Conservation (phyloP, 2,329 filamentous ascomycete genomes). For the Periconia sp. region DNA sequence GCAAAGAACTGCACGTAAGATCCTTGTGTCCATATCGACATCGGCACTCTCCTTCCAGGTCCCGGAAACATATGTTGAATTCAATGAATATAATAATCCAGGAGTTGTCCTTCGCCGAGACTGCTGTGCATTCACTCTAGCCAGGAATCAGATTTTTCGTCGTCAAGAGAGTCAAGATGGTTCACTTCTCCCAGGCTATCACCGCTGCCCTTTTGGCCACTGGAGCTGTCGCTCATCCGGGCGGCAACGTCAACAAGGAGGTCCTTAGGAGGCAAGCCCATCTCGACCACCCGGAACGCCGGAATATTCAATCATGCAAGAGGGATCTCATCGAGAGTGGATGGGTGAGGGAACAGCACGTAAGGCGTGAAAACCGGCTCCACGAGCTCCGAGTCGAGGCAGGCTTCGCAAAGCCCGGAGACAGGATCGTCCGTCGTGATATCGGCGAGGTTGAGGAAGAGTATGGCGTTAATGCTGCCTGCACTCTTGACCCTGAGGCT, state of each 20-base stretch:
- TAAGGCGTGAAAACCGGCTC: slow-evolving; percentile 46
- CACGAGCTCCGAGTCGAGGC: slow-evolving; percentile 45
- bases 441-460: slow-evolving; percentile 29
- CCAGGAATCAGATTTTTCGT: slow-evolving; percentile 1
- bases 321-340: slow-evolving; percentile 37
- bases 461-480: slow-evolving; percentile 34
- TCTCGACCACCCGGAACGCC: slow-evolving; percentile 45
- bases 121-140: slow-evolving; percentile 1
- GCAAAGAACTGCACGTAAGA: background rate
- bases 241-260: slow-evolving; percentile 44
- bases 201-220: slow-evolving; percentile 30
- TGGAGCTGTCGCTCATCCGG: slow-evolving; percentile 46
- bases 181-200: slow-evolving; percentile 32
- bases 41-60: slow-evolving; percentile 15
- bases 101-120: background rate
- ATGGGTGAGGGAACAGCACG: slow-evolving; percentile 42
- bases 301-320: slow-evolving; percentile 43
- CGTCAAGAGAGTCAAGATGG: slow-evolving; percentile 27
- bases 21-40: slow-evolving; percentile 17
- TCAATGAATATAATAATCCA: slow-evolving; percentile 29
- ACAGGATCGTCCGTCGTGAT: slow-evolving; percentile 37
- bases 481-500: slow-evolving; percentile 40
- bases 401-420: slow-evolving; percentile 38
- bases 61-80: slow-evolving; percentile 10
- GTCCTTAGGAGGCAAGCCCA: slow-evolving; percentile 37